Conservation (phyloP, 2,329 filamentous ascomycete genomes). For the Penicillium sp. region DNA sequence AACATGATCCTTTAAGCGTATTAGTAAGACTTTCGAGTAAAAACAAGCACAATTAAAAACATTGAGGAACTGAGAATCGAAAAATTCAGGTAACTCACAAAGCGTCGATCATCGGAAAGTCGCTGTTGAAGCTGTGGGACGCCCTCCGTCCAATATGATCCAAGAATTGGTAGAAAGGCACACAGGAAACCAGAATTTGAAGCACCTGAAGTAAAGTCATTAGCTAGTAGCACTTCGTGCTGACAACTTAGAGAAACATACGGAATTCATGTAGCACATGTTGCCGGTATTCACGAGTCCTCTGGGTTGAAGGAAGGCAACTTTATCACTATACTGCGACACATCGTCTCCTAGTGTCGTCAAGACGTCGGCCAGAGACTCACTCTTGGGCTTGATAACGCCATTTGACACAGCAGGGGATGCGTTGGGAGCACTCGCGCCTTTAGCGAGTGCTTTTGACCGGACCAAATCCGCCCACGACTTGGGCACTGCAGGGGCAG, state of each 20-base stretch:
- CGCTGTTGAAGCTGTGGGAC: constrained; percentile 84
- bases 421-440: constrained; percentile 21
- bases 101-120: constrained; percentile 88
- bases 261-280: constrained; percentile 99
- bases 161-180: constrained; percentile 88
- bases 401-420: constrained; percentile 20
- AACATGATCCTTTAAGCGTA: constrained; percentile 98
- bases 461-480: constrained; percentile 63
- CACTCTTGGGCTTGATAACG: too few species aligned
- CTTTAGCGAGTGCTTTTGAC: constrained; percentile 36
- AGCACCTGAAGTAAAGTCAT: too few species aligned
- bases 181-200: constrained; percentile 87
- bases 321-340: constrained; percentile 49
- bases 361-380: constrained; percentile 66
- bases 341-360: constrained; percentile 60
- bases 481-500: constrained; percentile 46
- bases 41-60: too few species aligned
- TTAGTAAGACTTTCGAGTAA: too few species aligned
- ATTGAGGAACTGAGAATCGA: too few species aligned
- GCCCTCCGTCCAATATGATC: constrained; percentile 76
- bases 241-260: too few species aligned
- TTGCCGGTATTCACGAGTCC: constrained; percentile 95
- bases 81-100: too few species aligned
- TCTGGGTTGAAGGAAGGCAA: constrained; percentile 80
- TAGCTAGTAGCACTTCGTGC: too few species aligned